phyloP scores from a whole-genome alignment of 352 stramenopile genomes.

The Globisporangium paroecandrum region DNA sequence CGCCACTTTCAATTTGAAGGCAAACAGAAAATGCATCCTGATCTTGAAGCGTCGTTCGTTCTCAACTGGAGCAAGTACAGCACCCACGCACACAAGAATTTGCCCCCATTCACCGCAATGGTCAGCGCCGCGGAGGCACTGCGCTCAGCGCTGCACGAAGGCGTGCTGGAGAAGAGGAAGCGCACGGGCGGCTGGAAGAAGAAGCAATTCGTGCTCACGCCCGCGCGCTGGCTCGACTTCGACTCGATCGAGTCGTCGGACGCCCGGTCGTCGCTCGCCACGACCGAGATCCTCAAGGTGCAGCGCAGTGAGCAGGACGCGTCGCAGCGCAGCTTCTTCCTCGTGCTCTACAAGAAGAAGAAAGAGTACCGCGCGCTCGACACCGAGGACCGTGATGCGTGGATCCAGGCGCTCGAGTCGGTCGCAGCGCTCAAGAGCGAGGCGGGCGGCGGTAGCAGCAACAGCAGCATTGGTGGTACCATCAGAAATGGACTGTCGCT shows the following conservation, averaged over 20 bases:
- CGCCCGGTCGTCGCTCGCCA: constrained; percentile 42
- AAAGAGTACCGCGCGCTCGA: constrained; percentile 68
- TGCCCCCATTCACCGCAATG: constrained; percentile 23
- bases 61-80: no score
- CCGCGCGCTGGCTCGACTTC: constrained; percentile 63
- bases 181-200: constrained; percentile 80
- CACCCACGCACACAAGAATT: no score
- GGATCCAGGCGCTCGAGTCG: constrained; percentile 57
- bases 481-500: neutral
- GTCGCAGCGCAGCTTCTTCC: constrained; percentile 41
- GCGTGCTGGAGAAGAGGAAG: constrained; percentile 60
- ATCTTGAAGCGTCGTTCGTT: constrained; percentile 4
- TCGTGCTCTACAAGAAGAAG: constrained; percentile 74
- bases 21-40: no score
- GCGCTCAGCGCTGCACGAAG: constrained; percentile 48
- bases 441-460: neutral
- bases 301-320: constrained; percentile 36
- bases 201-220: constrained; percentile 72
- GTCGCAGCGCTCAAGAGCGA: constrained; percentile 51
- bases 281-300: constrained; percentile 66
- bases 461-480: neutral
- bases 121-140: constrained; percentile 66
- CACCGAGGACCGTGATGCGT: constrained; percentile 61
- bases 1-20: no score
- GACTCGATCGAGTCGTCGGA: constrained; percentile 47